Base-by-base conservation (phyloP, 1,284 basidiomycete genomes). In the Sanghuangporus weigelae region DNA sequence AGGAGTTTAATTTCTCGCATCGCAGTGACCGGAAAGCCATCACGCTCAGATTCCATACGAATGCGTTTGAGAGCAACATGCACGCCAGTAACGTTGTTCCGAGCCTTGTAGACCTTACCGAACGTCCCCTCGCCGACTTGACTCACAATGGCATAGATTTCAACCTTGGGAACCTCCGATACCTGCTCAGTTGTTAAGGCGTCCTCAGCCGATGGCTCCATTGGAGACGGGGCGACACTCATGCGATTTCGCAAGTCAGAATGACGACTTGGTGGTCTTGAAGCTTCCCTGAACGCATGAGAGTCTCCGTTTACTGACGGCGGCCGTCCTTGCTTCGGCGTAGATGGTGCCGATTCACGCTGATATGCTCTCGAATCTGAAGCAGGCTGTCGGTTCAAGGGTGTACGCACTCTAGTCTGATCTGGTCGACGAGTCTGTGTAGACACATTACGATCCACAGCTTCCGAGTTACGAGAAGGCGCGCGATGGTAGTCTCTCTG, bases 81-180 rank as follows among this genome's bases (percentile, higher is more conserved):
- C 2, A 82, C 75, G 23, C 87, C 89, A 14, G 85, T 90, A 42
- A 87, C 79, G 11, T 85, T 87, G 68, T 95, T 95, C 59, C 87
- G 84, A 1, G 97, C 97, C 76, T 99, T 99, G 82, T 98, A 99
- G 0, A 99, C 97, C 74, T 99, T 98, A 16, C 97, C 97, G 73
- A 99, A 99, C 1, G 97, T 99, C 2, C 97, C 97, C 74, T 99
- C 96, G 16, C 97, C 97, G 40, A 99, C 97, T 72, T 98, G 96
- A 59, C 86, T 90, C 42, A 99, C 81, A 62, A 96, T 92, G 59
- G 87, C 85, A 75, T 99, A 99, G 12, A 96, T 71, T 62, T 91
- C 87, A 64, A 82, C 82, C 51, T 73, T 76, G 39, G 75, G 72
- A 39, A 68, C 66, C 21, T 71, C 46, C 23, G 46, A 36, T 26